Evolutionary conservation across 345 rosid genomes (phyloP).

Genomic region (Acer saccharum): DNA sequence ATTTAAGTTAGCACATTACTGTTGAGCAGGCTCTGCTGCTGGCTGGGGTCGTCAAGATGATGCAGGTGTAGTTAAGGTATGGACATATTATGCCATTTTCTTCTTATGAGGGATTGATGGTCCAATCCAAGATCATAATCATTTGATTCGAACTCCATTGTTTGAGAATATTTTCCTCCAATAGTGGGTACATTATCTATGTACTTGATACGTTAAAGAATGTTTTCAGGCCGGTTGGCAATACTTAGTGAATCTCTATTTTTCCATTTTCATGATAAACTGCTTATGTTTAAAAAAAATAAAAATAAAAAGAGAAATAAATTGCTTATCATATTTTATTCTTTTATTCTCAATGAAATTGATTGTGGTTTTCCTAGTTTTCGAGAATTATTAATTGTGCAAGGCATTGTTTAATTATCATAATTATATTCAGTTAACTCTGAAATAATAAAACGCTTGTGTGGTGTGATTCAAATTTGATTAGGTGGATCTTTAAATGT

Average conservation of each 20-base stretch:
- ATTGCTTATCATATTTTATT: not conserved
- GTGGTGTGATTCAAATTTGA: not conserved
- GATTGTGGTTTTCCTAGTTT: not conserved
- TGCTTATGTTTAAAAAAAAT: too few species aligned
- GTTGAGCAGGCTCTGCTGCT: slow-evolving; percentile 80
- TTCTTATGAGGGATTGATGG: slow-evolving; percentile 6
- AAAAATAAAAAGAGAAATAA: not conserved
- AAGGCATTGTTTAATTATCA: not conserved
- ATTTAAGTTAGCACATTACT: slow-evolving; percentile 3
- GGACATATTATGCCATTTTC: not conserved
- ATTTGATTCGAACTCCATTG: not conserved
- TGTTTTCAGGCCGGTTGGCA: too few species aligned
- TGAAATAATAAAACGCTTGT: not conserved
- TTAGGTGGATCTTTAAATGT: not conserved
- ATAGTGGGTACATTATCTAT: not conserved
- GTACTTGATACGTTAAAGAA: too few species aligned
- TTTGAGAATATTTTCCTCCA: not conserved
- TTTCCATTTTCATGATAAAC: not conserved
- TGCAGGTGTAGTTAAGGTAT: slow-evolving; percentile 97
- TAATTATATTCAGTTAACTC: not conserved
- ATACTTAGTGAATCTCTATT: too few species aligned
- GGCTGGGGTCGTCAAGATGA: slow-evolving; percentile 96
- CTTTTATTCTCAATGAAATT: not conserved
- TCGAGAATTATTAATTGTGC: not conserved
- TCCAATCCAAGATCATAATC: not conserved